Conservation (phyloP, 371 early-diverging fungal species). For the Syncephalastrum monosporum region DNA sequence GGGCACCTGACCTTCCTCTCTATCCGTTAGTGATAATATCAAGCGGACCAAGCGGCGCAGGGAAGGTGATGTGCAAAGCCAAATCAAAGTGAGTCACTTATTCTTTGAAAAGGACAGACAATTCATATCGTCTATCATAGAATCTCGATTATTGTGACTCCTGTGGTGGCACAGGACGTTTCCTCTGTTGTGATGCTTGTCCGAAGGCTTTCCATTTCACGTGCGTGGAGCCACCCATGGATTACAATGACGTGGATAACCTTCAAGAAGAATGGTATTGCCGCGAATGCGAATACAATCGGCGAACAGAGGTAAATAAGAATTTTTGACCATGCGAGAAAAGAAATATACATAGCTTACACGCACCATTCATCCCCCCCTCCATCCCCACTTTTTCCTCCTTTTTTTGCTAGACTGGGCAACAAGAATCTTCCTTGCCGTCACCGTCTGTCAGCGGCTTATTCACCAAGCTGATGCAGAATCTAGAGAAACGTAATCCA, state of each 20-base stretch:
- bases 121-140: slow-evolving; percentile 18
- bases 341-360: background rate
- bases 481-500: slow-evolving; percentile 45
- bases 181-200: slow-evolving; percentile 75
- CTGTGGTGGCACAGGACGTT: slow-evolving; percentile 62
- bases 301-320: slow-evolving; percentile 1
- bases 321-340: slow-evolving; percentile 19
- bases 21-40: too few species aligned
- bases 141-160: slow-evolving; percentile 68
- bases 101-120: background rate
- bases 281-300: slow-evolving; percentile 49
- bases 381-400: background rate
- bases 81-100: background rate
- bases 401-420: background rate
- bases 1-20: too few species aligned
- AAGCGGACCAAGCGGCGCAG: too few species aligned
- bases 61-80: too few species aligned
- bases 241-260: slow-evolving; percentile 43
- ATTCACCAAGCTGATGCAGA: slow-evolving; percentile 41
- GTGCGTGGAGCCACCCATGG: slow-evolving; percentile 72
- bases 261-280: slow-evolving; percentile 69
- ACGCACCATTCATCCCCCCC: too few species aligned
- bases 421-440: too few species aligned
- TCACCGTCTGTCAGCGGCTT: slow-evolving; percentile 13
- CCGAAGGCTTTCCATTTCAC: slow-evolving; percentile 75